Base-by-base conservation (phyloP, 2,329 filamentous ascomycete genomes). In the Microsporum canis region DNA sequence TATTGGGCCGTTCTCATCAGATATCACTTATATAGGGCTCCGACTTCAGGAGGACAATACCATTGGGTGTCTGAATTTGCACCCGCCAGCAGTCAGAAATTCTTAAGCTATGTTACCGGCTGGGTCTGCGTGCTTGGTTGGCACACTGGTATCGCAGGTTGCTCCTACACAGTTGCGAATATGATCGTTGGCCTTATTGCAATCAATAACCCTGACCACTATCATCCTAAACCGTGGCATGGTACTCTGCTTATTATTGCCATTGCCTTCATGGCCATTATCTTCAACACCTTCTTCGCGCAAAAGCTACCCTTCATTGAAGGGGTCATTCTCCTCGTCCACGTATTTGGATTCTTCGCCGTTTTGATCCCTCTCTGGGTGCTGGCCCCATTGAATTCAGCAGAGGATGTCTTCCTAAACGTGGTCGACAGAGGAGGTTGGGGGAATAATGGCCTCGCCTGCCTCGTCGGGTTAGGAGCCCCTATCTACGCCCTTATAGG, bases 31-130 rank as follows among this genome's bases (percentile, higher is more conserved):
- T 8, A 14, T 12, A 71, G 69, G 73, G 69, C 72, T 8, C 75
- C 74, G 6, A 74, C 73, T 0, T 69, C 69, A 33, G 72, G 72
- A 45, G 71, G 70, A n/a, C 71, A 73, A 60, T 72, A 72, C 61
- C 71, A 71, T 59, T 72, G 70, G 71, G 70, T 72, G 0, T 70
- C 69, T 5, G 70, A 73, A 63, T 73, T 73, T 60, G 69, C 72
- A 12, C 71, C 71, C 5, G 65, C 65, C n/a, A 65, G 63, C 7
- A 68, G 61, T 41, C 71, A 74, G 62, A 70, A 68, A 41, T 70
- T 72, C 39, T 63, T 74, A 39, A 73, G 71, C 59, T 74, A 70
- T 59, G 62, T 62, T 29, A 60, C 62, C 60, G 70, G 70, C 8
- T 71, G 70, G 70, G 63, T 71, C 34, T 63, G 67, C 36, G 69